Conservation (phyloP, 2,329 filamentous ascomycete species). For the Xylariaceae sp. region DNA sequence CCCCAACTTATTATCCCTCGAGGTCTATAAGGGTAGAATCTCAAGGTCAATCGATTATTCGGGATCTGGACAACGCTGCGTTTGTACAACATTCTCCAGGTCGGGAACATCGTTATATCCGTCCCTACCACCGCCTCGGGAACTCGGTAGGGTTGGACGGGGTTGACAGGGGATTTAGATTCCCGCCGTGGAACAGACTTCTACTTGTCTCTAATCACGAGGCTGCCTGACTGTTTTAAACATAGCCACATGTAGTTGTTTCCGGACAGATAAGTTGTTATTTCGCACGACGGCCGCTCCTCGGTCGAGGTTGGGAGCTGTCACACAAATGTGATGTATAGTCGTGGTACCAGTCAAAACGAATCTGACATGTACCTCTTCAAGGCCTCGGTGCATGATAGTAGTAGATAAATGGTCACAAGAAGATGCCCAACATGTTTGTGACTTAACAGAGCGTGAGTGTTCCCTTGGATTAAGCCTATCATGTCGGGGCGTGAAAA, state of each 20-base stretch:
- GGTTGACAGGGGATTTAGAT: neutral
- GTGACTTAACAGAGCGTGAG: neutral
- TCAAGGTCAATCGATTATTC: too few relatives aligned
- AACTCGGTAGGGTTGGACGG: too few relatives aligned
- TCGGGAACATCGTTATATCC: too few relatives aligned
- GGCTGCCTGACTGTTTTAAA: neutral
- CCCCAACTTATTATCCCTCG: too few relatives aligned
- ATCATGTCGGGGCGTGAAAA: too few relatives aligned
- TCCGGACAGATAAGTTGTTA: neutral
- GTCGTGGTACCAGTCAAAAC: constrained; percentile 4
- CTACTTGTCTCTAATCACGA: neutral
- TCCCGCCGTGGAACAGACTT: neutral
- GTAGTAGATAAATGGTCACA: neutral
- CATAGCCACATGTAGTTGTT: neutral
- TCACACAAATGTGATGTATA: neutral
- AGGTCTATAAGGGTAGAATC: too few relatives aligned
- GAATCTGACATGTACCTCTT: neutral
- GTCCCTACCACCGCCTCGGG: too few relatives aligned
- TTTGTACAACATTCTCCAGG: too few relatives aligned
- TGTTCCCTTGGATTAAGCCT: too few relatives aligned
- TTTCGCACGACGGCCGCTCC: neutral
- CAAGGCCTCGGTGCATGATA: neutral
- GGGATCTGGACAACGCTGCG: too few relatives aligned
- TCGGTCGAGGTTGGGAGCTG: constrained; percentile 2
- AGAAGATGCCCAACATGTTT: neutral